These are phyloP conservation scores for Rhodotorula sp. DNA, from an alignment of 1,284 basidiomycete species.

Conservation along the genomic window DNA sequence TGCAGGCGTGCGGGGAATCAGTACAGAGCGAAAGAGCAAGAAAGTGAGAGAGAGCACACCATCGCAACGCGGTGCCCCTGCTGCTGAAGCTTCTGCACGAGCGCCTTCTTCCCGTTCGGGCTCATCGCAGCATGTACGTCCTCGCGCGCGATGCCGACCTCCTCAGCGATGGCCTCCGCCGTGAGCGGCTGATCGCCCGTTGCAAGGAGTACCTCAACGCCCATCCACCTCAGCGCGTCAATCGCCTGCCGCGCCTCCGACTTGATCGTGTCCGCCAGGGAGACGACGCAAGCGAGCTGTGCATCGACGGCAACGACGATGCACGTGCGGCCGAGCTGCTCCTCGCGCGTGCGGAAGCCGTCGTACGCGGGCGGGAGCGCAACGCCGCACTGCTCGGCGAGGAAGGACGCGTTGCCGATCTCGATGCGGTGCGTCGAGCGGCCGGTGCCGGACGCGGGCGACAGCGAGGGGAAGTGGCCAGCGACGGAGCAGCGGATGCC, in stretches of 20 bases:
- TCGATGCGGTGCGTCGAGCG: constrained; percentile 54
- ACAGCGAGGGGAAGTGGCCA: constrained; percentile 54
- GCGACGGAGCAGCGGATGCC: constrained; percentile 65
- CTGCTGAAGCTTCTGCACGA: constrained; percentile 75
- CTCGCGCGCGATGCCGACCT: constrained; percentile 78
- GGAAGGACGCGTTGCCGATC: constrained; percentile 73
- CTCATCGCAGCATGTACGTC: constrained; percentile 86
- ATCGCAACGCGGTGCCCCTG: constrained; percentile 75
- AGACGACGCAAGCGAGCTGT: constrained; percentile 55
- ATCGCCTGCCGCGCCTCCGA: constrained; percentile 78
- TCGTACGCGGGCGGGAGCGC: constrained; percentile 62
- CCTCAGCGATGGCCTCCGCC: constrained; percentile 78
- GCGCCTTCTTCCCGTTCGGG: constrained; percentile 85
- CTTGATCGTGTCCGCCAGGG: constrained; percentile 81
- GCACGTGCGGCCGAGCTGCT: constrained; percentile 72
- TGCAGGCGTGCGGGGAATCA: constrained; percentile 49
- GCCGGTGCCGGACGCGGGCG: constrained; percentile 21
- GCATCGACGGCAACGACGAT: constrained; percentile 72
- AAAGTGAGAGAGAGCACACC: constrained; percentile 56
- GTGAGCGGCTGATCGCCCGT: constrained; percentile 84
- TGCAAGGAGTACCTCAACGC: constrained; percentile 85
- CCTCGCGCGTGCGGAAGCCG: constrained; percentile 68
- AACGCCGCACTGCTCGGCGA: constrained; percentile 55
- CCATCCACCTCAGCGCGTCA: constrained; percentile 75
- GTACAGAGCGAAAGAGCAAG: constrained; percentile 12